Evolutionary conservation across 805 yeast genomes (phyloP).

Genomic region (Hanseniaspora clermontiae): DNA sequence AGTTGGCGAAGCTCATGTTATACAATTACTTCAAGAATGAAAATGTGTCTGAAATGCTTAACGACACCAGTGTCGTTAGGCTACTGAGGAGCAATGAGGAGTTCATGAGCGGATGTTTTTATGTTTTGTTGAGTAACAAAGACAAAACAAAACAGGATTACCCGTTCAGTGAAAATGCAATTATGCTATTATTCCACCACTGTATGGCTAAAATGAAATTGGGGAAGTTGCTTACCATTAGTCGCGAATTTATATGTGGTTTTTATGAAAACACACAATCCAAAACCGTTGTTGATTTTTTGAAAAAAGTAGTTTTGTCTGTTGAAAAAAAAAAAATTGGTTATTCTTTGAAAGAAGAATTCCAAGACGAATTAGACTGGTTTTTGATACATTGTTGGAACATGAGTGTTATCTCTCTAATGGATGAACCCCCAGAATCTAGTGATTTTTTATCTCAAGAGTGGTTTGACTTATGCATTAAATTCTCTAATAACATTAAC

Average conservation of each 20-base stretch:
- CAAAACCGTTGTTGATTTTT: not conserved
- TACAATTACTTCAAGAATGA: not conserved
- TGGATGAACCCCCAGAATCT: not conserved
- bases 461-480: not conserved
- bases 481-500: not conserved
- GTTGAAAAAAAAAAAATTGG: not conserved
- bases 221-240: not conserved
- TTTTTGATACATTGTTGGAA: not conserved
- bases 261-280: not conserved
- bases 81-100: not conserved
- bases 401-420: not conserved
- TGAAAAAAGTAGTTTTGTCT: not conserved
- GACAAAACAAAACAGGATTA: not conserved
- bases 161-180: not conserved
- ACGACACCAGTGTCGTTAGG: not conserved
- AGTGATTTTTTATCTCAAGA: not conserved
- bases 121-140: not conserved
- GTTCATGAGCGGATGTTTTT: not conserved
- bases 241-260: not conserved
- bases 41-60: not conserved
- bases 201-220: not conserved
- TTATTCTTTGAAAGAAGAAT: not conserved
- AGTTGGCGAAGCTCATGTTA: not conserved
- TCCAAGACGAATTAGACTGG: not conserved
- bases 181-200: not conserved